Evolutionary conservation across 2,329 filamentous ascomycete genomes (phyloP).

Genomic region (Venturiaceae sp.): DNA sequence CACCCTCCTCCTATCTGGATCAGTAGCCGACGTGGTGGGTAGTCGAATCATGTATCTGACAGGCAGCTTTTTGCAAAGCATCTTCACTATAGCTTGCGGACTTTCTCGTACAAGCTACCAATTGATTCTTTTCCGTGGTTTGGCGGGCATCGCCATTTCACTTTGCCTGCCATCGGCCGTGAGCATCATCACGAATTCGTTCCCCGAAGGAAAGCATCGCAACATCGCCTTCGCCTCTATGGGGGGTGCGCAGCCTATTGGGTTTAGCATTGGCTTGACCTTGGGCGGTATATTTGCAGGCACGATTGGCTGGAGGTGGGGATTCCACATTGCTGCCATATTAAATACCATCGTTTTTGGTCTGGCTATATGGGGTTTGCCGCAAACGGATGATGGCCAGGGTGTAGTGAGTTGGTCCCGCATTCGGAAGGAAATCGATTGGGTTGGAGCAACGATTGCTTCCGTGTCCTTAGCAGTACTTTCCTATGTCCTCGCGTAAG

Average conservation of each 20-base stretch:
- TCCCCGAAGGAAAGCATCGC: conserved; percentile 34
- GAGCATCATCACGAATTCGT: conserved; percentile 37
- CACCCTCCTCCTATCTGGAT: conserved; percentile 39
- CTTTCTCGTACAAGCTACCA: conserved; percentile 24
- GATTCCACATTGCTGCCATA: conserved; percentile 39
- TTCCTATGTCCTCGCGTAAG: conserved; percentile 39
- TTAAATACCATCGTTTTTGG: conserved; percentile 23
- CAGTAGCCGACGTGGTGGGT: conserved; percentile 42
- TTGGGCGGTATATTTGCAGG: conserved; percentile 41
- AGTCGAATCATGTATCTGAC: conserved; percentile 35
- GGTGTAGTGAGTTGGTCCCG: not conserved
- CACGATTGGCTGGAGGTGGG: conserved; percentile 41
- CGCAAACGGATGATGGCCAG: conserved; percentile 6
- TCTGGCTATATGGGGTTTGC: conserved; percentile 12
- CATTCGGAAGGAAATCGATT: conserved; percentile 40
- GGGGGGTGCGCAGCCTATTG: conserved; percentile 41
- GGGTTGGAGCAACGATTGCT: conserved; percentile 39
- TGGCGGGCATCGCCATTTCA: conserved; percentile 35
- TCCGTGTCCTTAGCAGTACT: conserved; percentile 38
- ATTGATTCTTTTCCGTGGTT: conserved; percentile 36
- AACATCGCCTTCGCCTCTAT: conserved; percentile 44
- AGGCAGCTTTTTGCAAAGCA: conserved; percentile 33
- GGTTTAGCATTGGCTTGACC: conserved; percentile 41
- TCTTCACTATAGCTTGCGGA: conserved; percentile 38
- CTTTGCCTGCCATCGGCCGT: conserved; percentile 41